phyloP scores from a whole-genome alignment of 1,284 basidiomycete genomes.

The Blastosporella zonata region DNA sequence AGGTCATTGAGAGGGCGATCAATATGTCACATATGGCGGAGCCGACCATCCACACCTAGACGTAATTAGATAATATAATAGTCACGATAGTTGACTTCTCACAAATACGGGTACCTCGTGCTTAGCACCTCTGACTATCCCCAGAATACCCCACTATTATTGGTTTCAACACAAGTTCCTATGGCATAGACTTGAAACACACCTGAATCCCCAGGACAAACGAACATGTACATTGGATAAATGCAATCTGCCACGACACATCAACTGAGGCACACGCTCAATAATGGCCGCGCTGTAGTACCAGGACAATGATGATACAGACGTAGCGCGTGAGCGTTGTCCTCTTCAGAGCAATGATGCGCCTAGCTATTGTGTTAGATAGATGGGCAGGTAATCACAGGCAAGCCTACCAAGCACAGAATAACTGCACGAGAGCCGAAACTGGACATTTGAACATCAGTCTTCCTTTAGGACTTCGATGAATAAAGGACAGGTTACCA shows the following conservation, averaged over 20 bases:
- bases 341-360: neutral
- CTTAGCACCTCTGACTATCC: neutral
- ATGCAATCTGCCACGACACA: neutral
- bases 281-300: neutral
- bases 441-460: neutral
- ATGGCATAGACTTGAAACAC: neutral
- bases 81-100: neutral
- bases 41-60: constrained; percentile 1
- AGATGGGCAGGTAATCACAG: neutral
- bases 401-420: neutral
- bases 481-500: neutral
- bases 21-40: constrained; percentile 1
- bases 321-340: neutral
- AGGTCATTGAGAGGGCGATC: constrained; percentile 1
- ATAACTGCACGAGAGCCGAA: neutral
- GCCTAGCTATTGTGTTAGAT: neutral
- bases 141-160: neutral
- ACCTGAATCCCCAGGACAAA: neutral
- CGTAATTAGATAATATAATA: neutral
- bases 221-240: neutral
- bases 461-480: neutral
- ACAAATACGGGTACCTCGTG: neutral
- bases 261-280: neutral
- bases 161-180: neutral
- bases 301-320: neutral